Percentiles rank a stretch among this genome's conserved stretches.
Conservation (phyloP, 306 rosid genomes). For the Coriaria nepalensis region DNA sequence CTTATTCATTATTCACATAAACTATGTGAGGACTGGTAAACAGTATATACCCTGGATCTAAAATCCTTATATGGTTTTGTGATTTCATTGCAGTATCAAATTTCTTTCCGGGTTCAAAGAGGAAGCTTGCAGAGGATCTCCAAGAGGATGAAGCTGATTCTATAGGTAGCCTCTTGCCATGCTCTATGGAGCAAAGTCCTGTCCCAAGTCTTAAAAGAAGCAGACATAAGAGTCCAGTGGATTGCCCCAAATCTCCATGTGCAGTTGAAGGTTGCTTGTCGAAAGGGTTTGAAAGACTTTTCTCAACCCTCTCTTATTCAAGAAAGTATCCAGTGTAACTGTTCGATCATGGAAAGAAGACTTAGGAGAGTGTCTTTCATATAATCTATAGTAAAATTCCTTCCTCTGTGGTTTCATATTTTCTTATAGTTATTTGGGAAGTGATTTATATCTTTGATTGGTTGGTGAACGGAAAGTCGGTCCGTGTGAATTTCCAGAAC, state of each 20-base stretch:
- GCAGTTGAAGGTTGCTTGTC: slow-evolving; percentile 82
- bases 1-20: no score
- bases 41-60: neutral
- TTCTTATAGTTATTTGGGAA: no score
- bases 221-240: no score
- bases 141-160: slow-evolving; percentile 30
- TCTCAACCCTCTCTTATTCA: slow-evolving; percentile 41
- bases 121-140: slow-evolving; percentile 44
- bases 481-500: no score
- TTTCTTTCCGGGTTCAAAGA: slow-evolving; percentile 49
- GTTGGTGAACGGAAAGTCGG: no score
- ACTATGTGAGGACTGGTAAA: no score
- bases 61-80: neutral
- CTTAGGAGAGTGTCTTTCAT: slow-evolving; percentile 5
- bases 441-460: no score
- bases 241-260: slow-evolving; percentile 48
- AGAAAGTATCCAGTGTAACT: slow-evolving; percentile 2
- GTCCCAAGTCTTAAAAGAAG: slow-evolving; percentile 34
- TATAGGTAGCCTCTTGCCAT: slow-evolving; percentile 8
- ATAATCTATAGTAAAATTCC: no score
- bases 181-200: slow-evolving; percentile 18
- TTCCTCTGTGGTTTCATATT: no score
- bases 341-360: slow-evolving; percentile 30
- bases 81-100: slow-evolving; percentile 33
- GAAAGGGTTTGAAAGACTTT: slow-evolving; percentile 77